These are phyloP conservation scores for Eragrostis tef DNA, from an alignment of 202 grass and related monocot genomes.

Conservation along the genomic window DNA sequence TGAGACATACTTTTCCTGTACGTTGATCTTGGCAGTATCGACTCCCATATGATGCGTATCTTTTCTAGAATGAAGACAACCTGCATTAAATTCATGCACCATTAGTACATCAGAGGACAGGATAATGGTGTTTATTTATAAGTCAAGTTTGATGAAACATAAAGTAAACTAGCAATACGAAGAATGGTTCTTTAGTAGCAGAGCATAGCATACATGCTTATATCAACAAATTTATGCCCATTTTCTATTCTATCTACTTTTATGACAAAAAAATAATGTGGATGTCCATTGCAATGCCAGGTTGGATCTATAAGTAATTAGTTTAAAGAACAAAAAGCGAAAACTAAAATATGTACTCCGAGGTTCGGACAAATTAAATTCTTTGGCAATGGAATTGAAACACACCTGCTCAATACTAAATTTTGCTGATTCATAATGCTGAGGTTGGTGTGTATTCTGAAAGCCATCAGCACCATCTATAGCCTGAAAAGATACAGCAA, in stretches of 20 bases:
- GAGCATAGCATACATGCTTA: background rate
- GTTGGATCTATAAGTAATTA: background rate
- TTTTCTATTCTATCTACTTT: background rate
- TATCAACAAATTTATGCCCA: background rate
- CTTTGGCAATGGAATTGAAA: conserved; percentile 43
- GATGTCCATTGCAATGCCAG: background rate
- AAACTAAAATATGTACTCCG: conserved; percentile 24
- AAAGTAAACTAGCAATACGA: conserved; percentile 10
- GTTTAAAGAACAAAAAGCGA: background rate
- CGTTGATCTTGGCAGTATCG: conserved; percentile 63
- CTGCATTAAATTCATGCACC: conserved; percentile 47
- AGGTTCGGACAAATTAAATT: conserved; percentile 36
- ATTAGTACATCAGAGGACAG: conserved; percentile 31
- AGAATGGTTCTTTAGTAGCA: background rate
- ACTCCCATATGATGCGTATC: conserved; percentile 91
- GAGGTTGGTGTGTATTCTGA: conserved; percentile 88
- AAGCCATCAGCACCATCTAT: conserved; percentile 85
- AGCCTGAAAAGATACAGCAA: conserved; percentile 63
- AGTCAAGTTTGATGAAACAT: conserved; percentile 9
- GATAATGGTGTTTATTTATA: background rate
- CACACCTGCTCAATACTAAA: conserved; percentile 94
- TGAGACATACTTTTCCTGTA: conserved; percentile 82
- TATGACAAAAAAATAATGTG: background rate
- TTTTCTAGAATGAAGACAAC: conserved; percentile 89
- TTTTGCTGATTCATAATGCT: conserved; percentile 78